Evolutionary conservation across 192 early-diverging fungal species (phyloP), one percentile per base, ranked within the genome.

Genomic region (Coemansia sp.): DNA sequence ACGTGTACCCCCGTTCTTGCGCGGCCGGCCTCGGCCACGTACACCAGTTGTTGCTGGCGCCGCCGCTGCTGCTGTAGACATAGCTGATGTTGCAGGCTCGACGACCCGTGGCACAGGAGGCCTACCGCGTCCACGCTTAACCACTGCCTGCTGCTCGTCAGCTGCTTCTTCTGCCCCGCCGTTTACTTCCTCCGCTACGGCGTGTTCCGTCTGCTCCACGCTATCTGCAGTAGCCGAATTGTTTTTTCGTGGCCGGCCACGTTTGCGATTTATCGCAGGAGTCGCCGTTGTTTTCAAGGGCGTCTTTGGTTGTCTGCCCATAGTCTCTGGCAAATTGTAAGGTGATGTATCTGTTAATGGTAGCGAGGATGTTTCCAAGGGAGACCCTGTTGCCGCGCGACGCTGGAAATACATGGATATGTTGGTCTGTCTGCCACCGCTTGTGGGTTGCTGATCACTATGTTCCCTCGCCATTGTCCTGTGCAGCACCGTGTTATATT

Each of bases 191-290:
- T n/a, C n/a, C n/a, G n/a, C n/a, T n/a, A n/a, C n/a, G n/a, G n/a
- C n/a, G n/a, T n/a, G n/a, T n/a, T n/a, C n/a, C n/a, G n/a, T n/a
- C n/a, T n/a, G 22, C 47, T 51, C 24, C 3, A 4, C 5, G 24
- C 30, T 4, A 15, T 2, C 23, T 9, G 24, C 4, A 27, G 6
- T 30, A 9, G 2, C 45, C 45, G 18, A 18, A 8, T 46, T 46
- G 45, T 40, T 21, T 47, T 47, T 47, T 22, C n/a, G 49, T 9
- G 49, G 49, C 7, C 49, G 49, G 24, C 49, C 49, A 12, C 49
- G 49, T 51, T 27, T 12, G 49, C 49, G 49, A 10, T 51, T 51
- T 4, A 23, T 1, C 49, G 11, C 24, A 9, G 44, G 11, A 7
- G 7, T 30, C 15, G 23, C 13, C 14, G 39, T n/a, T 14, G 8